Evolutionary conservation across 2,329 filamentous ascomycete genomes (phyloP).

Genomic region (Paraphoma chrysanthemicola): DNA sequence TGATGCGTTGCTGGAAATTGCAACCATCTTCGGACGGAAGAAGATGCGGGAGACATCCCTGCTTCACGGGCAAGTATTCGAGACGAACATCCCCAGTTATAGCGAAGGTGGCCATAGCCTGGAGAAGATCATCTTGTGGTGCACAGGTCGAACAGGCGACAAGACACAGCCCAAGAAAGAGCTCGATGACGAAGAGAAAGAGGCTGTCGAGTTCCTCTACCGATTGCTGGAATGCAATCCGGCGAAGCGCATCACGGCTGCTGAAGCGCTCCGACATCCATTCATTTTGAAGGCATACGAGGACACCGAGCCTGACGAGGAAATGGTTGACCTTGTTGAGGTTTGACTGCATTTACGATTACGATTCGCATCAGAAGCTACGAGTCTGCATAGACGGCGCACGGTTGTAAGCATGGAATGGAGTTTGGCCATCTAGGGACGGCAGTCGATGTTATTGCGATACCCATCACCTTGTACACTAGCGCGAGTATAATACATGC

Average conservation of each 20-base stretch:
- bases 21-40: constrained; percentile 87
- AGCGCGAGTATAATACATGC: constrained; percentile 3
- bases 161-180: constrained; percentile 54
- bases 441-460: constrained; percentile 32
- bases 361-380: constrained; percentile 19
- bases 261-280: constrained; percentile 74
- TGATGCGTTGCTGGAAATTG: constrained; percentile 96
- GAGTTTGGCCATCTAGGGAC: constrained; percentile 35
- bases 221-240: constrained; percentile 80
- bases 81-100: constrained; percentile 91
- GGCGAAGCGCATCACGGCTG: constrained; percentile 73
- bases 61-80: constrained; percentile 88
- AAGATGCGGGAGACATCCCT: constrained; percentile 84
- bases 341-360: constrained; percentile 22
- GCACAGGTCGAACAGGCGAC: constrained; percentile 75
- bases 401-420: constrained; percentile 29
- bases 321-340: constrained; percentile 39
- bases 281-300: constrained; percentile 61
- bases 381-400: constrained; percentile 32
- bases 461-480: constrained; percentile 40
- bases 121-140: constrained; percentile 96
- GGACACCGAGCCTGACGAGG: constrained; percentile 41
- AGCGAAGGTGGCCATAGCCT: constrained; percentile 83
- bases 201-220: constrained; percentile 75
- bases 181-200: constrained; percentile 71